phyloP scores from a whole-genome alignment of 2,329 filamentous ascomycete genomes.

The Zalaria sp. region DNA sequence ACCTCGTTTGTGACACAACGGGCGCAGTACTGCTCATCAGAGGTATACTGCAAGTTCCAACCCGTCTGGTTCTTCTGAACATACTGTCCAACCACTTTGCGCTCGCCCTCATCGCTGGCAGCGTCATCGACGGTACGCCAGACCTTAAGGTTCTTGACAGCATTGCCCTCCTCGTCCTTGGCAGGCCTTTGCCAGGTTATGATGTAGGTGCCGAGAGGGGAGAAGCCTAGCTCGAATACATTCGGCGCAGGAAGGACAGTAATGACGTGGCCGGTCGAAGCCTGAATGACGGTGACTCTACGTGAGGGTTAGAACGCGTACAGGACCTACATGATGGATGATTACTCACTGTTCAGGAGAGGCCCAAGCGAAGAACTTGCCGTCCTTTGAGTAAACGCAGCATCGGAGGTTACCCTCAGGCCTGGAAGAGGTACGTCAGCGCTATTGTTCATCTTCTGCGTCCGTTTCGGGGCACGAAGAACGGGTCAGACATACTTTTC shows the following conservation, averaged over 20 bases:
- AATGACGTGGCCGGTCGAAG: slow-evolving; percentile 59
- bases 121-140: slow-evolving; percentile 70
- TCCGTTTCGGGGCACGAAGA: too few species aligned
- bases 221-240: slow-evolving; percentile 91
- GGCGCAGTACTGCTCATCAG: slow-evolving; percentile 85
- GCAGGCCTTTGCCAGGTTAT: slow-evolving; percentile 92
- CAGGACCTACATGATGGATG: slow-evolving; percentile 10
- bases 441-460: too few species aligned
- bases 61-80: slow-evolving; percentile 92
- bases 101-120: slow-evolving; percentile 47
- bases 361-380: slow-evolving; percentile 92
- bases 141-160: slow-evolving; percentile 91
- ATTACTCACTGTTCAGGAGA: slow-evolving; percentile 52
- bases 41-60: slow-evolving; percentile 95
- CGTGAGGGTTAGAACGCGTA: slow-evolving; percentile 6
- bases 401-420: slow-evolving; percentile 91
- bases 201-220: slow-evolving; percentile 77
- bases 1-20: slow-evolving; percentile 93
- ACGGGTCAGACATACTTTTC: slow-evolving; percentile 27
- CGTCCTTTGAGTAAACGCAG: slow-evolving; percentile 89
- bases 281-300: slow-evolving; percentile 71
- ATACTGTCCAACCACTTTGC: slow-evolving; percentile 65
- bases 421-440: slow-evolving; percentile 20
- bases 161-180: slow-evolving; percentile 88
- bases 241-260: slow-evolving; percentile 65